phyloP scores from a whole-genome alignment of 1,139 yeast species.

The Debaryomycetaceae sp. region DNA sequence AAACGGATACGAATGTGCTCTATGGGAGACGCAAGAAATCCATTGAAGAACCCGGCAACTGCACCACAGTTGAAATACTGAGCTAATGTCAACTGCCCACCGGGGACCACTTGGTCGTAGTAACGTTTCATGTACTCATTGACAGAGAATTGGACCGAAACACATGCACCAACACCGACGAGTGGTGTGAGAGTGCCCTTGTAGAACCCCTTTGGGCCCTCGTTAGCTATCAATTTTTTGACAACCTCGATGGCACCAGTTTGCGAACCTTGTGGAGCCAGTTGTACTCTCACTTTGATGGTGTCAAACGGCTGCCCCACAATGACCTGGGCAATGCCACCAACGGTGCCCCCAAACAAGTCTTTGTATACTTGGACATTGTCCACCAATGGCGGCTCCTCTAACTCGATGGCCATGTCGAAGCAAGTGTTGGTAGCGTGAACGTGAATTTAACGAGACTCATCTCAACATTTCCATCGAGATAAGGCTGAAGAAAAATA shows the following conservation, averaged over 20 bases:
- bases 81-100: conserved; percentile 37
- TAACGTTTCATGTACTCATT: conserved; percentile 89
- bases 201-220: conserved; percentile 79
- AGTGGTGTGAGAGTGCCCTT: conserved; percentile 85
- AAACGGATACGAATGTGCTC: conserved; percentile 89
- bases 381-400: conserved; percentile 41
- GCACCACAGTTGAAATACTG: conserved; percentile 81
- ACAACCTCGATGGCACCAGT: conserved; percentile 75
- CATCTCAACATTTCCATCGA: background rate
- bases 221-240: conserved; percentile 60
- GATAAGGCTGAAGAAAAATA: too few species aligned
- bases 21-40: conserved; percentile 83
- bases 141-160: conserved; percentile 76
- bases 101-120: conserved; percentile 41
- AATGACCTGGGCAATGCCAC: conserved; percentile 90
- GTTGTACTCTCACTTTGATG: conserved; percentile 85
- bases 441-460: background rate
- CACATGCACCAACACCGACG: conserved; percentile 91
- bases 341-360: conserved; percentile 84
- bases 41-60: conserved; percentile 86
- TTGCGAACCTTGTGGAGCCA: conserved; percentile 75
- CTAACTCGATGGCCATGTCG: conserved; percentile 40
- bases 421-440: background rate
- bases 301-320: conserved; percentile 98
- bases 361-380: conserved; percentile 68